phyloP scores from a whole-genome alignment of 2,329 filamentous ascomycete genomes.

The Pseudophaeomoniella oleicola region DNA sequence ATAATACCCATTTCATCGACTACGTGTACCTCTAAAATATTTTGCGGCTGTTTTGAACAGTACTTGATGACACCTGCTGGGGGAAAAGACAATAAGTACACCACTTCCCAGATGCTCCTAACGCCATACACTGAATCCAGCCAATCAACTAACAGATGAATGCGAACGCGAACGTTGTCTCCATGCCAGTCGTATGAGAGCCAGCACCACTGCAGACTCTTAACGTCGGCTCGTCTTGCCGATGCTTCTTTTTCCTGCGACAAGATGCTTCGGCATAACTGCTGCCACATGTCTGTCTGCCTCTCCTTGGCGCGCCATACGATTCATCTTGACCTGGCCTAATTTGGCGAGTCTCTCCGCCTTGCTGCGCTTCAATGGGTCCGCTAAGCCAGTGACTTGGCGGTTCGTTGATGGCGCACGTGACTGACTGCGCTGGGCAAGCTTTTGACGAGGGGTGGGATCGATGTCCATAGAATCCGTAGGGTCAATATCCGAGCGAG shows the following conservation, averaged over 20 bases:
- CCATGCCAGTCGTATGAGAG: too few species aligned
- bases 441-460: conserved; percentile 10
- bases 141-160: too few species aligned
- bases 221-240: conserved; percentile 69
- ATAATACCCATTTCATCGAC: too few species aligned
- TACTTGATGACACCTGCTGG: too few species aligned
- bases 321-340: conserved; percentile 95
- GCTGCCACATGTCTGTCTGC: conserved; percentile 80
- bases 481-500: conserved; percentile 49
- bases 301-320: conserved; percentile 93
- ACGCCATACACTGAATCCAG: background rate
- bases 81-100: too few species aligned
- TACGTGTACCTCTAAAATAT: too few species aligned
- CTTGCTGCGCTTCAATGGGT: conserved; percentile 54
- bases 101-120: too few species aligned
- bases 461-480: conserved; percentile 40
- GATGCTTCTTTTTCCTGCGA: conserved; percentile 82
- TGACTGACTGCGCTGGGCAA: conserved; percentile 30
- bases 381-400: conserved; percentile 31
- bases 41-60: too few species aligned
- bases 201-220: background rate
- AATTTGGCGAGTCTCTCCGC: conserved; percentile 79
- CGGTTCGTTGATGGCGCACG: conserved; percentile 53
- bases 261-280: conserved; percentile 77
- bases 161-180: too few species aligned